Base-by-base conservation (phyloP, 805 yeast genomes). In the Millerago galiae region DNA sequence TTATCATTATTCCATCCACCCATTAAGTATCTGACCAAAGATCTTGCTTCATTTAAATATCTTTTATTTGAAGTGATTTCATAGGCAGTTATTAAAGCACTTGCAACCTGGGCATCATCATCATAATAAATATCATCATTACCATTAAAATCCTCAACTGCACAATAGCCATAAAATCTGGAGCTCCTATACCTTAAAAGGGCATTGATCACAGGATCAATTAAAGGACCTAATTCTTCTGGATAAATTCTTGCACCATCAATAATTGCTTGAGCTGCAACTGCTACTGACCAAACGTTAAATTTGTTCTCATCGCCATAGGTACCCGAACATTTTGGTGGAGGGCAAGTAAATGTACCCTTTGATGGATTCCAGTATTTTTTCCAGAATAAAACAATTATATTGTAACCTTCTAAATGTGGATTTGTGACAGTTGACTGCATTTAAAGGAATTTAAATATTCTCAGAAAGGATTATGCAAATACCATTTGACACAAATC, bases 41-140 rank as follows among this genome's bases (percentile, higher is more conserved):
- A 83, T 38, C 76, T 66, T 8, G 79, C 83, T 50, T 67, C 66
- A 50, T 73, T 77, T 46, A 82, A 63, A 54, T 67, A 77, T 36
- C 64, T 63, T 50, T 63, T 63, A 47, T 80, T 74, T 2, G 73
- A 74, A 1, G 87, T 79, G 18, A 78, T 85, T 53, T 81, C 88
- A 54, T 77, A 81, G 2, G 85, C 84, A 3, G 79, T 71, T 44
- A 83, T 63, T 50, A 79, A 66, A 3, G 81, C 82, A 51, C 79
- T 68, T 13, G 83, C 81, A 12, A 81, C 77, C 56, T 82, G 90
- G 3, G 89, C 90, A 55, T 81, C 83, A 54, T 82, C 90, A 54
- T 82, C 88, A 48, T 78, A 78, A 58, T 81, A 81, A 33, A 82
- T 76, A 56, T 82, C 88, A 39, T 64, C 63, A 58, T 81, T 81